A percentile compares a stretch with the other conserved stretches of the same genome.
Evolutionary conservation across 352 stramenopile species (phyloP).

Genomic region (Phytophthora europaea): DNA sequence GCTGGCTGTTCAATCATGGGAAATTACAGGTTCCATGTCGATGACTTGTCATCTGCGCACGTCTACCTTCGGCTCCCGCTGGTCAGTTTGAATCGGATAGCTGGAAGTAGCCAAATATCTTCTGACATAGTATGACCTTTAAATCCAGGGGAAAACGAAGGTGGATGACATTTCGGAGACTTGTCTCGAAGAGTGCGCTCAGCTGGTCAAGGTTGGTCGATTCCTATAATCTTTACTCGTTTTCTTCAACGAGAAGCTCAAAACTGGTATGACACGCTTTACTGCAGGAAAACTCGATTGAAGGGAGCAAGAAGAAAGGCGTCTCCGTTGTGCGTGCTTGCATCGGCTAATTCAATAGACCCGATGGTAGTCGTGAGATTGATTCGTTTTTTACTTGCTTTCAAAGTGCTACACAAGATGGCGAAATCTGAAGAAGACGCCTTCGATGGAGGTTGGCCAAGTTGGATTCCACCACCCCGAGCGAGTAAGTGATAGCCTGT

Average conservation of each 20-base stretch:
- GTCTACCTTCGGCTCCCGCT: constrained; percentile 97
- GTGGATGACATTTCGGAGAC: constrained; percentile 84
- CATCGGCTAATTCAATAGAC: not conserved
- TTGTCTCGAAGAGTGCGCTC: constrained; percentile 91
- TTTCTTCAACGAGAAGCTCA: not conserved
- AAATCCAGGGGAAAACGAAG: constrained; percentile 65
- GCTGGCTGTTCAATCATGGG: not conserved
- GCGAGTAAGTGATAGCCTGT: constrained; percentile 41
- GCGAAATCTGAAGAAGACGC: constrained; percentile 93
- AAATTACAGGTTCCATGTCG: constrained; percentile 95
- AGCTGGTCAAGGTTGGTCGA: constrained; percentile 89
- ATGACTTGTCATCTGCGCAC: constrained; percentile 98
- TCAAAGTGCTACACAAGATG: constrained; percentile 93
- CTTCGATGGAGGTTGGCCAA: constrained; percentile 93
- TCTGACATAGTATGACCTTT: not conserved
- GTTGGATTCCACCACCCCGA: constrained; percentile 87
- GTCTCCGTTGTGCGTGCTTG: constrained; percentile 76
- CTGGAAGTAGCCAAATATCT: not conserved
- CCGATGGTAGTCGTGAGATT: not conserved
- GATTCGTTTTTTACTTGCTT: not conserved
- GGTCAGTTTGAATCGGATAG: constrained; percentile 44
- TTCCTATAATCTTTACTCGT: not conserved
- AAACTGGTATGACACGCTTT: not conserved
- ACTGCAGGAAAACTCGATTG: constrained; percentile 92
- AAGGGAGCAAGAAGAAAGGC: constrained; percentile 93